Percentiles rank a stretch among this genome's conserved stretches.
These are phyloP conservation scores for Prunus mume DNA, from an alignment of 306 rosid species.

Conservation along the genomic window DNA sequence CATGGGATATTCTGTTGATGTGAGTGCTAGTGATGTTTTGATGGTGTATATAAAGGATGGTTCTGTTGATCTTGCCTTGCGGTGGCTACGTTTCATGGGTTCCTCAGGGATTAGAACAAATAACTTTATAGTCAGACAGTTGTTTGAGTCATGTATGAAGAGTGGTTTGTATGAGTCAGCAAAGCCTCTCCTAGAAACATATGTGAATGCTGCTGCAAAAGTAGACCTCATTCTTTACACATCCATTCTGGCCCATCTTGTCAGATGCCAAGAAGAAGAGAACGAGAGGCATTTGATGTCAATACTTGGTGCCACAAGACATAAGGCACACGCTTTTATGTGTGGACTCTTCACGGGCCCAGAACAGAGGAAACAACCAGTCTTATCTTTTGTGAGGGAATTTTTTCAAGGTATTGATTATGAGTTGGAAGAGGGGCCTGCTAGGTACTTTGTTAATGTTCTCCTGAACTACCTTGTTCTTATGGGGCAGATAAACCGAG, in stretches of 20 bases:
- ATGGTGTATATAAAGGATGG: constrained; percentile 98
- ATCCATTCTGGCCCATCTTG: constrained; percentile 87
- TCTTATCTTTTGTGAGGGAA: constrained; percentile 77
- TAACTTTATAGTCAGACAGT: constrained; percentile 79
- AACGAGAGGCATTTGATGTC: constrained; percentile 91
- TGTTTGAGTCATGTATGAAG: constrained; percentile 95
- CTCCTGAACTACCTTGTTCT: constrained; percentile 93
- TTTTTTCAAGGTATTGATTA: constrained; percentile 87
- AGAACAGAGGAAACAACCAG: constrained; percentile 80
- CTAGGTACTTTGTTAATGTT: constrained; percentile 86
- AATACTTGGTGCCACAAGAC: constrained; percentile 78
- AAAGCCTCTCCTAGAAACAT: constrained; percentile 85
- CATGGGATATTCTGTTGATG: constrained; percentile 91
- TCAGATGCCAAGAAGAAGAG: constrained; percentile 85
- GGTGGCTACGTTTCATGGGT: constrained; percentile 95
- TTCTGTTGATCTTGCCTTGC: constrained; percentile 80
- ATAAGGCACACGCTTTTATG: constrained; percentile 80
- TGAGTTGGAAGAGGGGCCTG: constrained; percentile 92
- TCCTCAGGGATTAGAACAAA: constrained; percentile 88
- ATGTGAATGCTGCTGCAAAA: constrained; percentile 80
- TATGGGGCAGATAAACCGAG: constrained; percentile 94
- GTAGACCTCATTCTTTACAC: constrained; percentile 93
- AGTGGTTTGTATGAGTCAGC: constrained; percentile 75
- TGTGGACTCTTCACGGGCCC: constrained; percentile 91
- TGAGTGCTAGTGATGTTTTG: constrained; percentile 85